Evolutionary conservation across 1,284 basidiomycete genomes (phyloP).

Genomic region (Cystobasidium sp.): DNA sequence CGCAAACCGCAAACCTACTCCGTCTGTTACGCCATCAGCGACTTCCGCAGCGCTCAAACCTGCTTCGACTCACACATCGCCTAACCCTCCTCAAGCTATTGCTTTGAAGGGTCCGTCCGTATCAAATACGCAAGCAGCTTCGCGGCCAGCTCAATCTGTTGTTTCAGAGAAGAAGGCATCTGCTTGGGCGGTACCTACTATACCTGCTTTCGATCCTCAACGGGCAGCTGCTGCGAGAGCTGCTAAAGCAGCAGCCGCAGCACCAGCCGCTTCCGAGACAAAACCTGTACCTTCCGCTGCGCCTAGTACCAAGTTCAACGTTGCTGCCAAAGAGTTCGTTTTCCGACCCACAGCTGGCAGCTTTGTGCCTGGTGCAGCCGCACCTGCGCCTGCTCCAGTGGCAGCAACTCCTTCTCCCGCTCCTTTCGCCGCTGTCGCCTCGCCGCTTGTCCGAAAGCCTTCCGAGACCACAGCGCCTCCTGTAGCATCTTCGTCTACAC

Average conservation of each 20-base stretch:
- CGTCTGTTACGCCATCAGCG: slow-evolving; percentile 64
- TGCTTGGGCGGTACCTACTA: slow-evolving; percentile 67
- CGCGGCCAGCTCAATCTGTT: slow-evolving; percentile 42
- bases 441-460: background rate
- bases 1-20: slow-evolving; percentile 72
- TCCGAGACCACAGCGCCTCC: slow-evolving; percentile 1
- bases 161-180: slow-evolving; percentile 43
- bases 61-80: slow-evolving; percentile 45
- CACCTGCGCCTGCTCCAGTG: slow-evolving; percentile 16
- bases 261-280: slow-evolving; percentile 39
- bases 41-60: slow-evolving; percentile 41
- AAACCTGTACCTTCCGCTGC: slow-evolving; percentile 10
- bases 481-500: background rate
- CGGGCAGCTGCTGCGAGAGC: slow-evolving; percentile 46
- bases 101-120: background rate
- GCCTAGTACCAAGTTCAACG: slow-evolving; percentile 51
- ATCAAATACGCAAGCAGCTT: slow-evolving; percentile 34
- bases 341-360: slow-evolving; percentile 52
- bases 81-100: slow-evolving; percentile 33
- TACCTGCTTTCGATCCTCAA: slow-evolving; percentile 85
- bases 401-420: background rate
- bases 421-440: background rate
- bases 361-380: slow-evolving; percentile 15
- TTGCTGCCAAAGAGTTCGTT: slow-evolving; percentile 53
- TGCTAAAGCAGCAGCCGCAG: slow-evolving; percentile 24